Conservation (phyloP, 2,329 filamentous ascomycete genomes). For the Alternaria brassicicola region DNA sequence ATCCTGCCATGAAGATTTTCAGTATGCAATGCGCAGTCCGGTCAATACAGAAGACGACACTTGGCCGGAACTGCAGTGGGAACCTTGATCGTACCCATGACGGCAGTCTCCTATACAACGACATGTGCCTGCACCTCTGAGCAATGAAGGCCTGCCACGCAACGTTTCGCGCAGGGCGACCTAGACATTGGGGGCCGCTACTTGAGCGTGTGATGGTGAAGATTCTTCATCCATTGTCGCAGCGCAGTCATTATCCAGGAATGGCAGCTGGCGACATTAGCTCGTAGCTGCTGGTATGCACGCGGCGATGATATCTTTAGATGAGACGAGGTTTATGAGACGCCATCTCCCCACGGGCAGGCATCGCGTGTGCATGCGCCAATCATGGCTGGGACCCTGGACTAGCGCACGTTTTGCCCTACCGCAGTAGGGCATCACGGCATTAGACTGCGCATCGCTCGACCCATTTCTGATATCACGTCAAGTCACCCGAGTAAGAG, state of each 20-base stretch:
- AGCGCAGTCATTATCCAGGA: slow-evolving; percentile 1
- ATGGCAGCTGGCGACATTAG: background rate
- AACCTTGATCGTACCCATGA: background rate
- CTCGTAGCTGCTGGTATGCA: background rate
- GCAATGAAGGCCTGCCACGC: slow-evolving; percentile 14
- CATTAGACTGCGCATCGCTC: slow-evolving; percentile 15
- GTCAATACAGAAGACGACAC: slow-evolving; percentile 1
- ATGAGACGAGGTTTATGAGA: slow-evolving; percentile 19
- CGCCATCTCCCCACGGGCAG: slow-evolving; percentile 6
- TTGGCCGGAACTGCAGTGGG: slow-evolving; percentile 7
- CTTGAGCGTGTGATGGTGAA: slow-evolving; percentile 1
- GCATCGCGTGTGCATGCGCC: slow-evolving; percentile 11
- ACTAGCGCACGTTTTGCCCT: slow-evolving; percentile 9
- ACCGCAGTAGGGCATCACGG: slow-evolving; percentile 17
- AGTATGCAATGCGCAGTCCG: background rate
- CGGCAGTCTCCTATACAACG: background rate
- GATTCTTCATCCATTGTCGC: slow-evolving; percentile 5
- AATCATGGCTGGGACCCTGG: slow-evolving; percentile 15
- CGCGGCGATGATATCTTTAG: background rate
- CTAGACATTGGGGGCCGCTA: slow-evolving; percentile 7
- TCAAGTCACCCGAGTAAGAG: background rate
- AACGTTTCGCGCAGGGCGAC: background rate
- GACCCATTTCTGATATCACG: slow-evolving; percentile 1
- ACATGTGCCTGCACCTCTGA: slow-evolving; percentile 9
- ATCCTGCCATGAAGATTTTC: background rate